Evolutionary conservation across 2,329 filamentous ascomycete genomes (phyloP).

Genomic region (Pyricularia sp.): DNA sequence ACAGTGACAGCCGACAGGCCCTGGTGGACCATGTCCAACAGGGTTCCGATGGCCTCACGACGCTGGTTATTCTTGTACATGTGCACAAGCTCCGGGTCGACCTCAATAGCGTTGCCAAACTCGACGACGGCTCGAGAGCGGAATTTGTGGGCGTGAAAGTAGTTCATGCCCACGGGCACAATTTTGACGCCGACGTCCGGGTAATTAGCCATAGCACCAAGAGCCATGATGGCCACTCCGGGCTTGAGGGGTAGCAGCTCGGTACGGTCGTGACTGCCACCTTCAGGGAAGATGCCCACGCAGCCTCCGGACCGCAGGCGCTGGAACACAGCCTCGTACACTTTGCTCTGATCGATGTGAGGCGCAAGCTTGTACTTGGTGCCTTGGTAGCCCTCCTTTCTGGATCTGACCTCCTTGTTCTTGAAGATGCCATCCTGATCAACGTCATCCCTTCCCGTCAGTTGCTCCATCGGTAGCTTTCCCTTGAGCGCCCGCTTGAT

Average conservation of each 20-base stretch:
- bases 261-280: slow-evolving; percentile 89
- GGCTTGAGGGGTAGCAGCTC: slow-evolving; percentile 90
- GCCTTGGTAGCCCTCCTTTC: slow-evolving; percentile 58
- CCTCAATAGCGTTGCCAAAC: slow-evolving; percentile 82
- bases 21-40: slow-evolving; percentile 81
- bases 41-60: slow-evolving; percentile 75
- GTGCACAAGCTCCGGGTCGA: slow-evolving; percentile 72
- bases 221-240: slow-evolving; percentile 90
- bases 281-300: slow-evolving; percentile 94
- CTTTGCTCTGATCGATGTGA: slow-evolving; percentile 86
- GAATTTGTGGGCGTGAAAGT: slow-evolving; percentile 98
- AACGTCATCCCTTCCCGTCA: slow-evolving; percentile 72
- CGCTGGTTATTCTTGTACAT: slow-evolving; percentile 77
- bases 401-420: slow-evolving; percentile 42
- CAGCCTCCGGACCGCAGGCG: slow-evolving; percentile 75
- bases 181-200: slow-evolving; percentile 88
- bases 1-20: slow-evolving; percentile 82
- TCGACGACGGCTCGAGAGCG: slow-evolving; percentile 91
- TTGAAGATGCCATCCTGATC: slow-evolving; percentile 55
- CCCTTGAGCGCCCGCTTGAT: slow-evolving; percentile 84
- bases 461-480: slow-evolving; percentile 62
- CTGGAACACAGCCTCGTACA: slow-evolving; percentile 88
- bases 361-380: slow-evolving; percentile 81
- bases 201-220: slow-evolving; percentile 77
- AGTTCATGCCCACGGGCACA: slow-evolving; percentile 97